Percentiles rank a stretch among this genome's conserved stretches.
Conservation (phyloP, 495 filamentous ascomycete species). For the Neurospora sp. region DNA sequence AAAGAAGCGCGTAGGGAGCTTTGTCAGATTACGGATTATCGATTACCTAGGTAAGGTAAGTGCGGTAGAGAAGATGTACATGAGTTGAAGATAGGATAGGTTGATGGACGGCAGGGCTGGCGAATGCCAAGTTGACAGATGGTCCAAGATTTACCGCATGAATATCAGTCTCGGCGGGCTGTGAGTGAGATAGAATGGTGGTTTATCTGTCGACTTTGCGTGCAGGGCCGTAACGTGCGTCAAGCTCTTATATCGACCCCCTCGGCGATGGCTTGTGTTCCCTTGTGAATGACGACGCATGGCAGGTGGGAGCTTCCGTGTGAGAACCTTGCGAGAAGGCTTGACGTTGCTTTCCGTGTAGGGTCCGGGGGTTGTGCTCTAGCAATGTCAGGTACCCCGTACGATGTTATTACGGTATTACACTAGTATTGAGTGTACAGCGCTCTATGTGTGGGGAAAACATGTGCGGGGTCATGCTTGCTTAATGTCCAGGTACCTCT, state of each 20-base stretch:
- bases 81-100: background rate
- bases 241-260: background rate
- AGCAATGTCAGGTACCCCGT: background rate
- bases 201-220: background rate
- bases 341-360: background rate
- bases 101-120: background rate
- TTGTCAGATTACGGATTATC: background rate
- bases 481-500: background rate
- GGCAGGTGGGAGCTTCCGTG: background rate
- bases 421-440: background rate
- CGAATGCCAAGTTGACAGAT: background rate
- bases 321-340: background rate
- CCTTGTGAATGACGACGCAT: background rate
- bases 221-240: background rate
- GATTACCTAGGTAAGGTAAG: background rate
- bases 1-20: background rate
- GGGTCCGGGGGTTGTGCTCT: background rate
- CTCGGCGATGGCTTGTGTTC: background rate
- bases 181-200: background rate
- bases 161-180: background rate
- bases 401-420: background rate
- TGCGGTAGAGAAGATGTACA: background rate
- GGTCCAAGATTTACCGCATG: background rate
- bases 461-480: background rate
- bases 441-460: background rate